These are phyloP conservation scores for Picea sitchensis DNA, from an alignment of 75 land plant species.

Conservation along the genomic window DNA sequence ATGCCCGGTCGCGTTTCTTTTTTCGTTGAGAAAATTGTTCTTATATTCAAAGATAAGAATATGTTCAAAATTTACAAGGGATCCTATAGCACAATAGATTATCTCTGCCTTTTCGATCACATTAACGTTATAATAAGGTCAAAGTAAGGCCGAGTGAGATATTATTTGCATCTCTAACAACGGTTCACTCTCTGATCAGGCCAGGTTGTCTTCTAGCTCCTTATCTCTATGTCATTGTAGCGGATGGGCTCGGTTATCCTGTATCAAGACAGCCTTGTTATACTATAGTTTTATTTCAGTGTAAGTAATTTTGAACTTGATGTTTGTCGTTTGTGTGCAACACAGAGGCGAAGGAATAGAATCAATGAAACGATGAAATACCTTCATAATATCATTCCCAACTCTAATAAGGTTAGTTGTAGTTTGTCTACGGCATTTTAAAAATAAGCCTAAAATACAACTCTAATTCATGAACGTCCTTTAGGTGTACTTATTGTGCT, in stretches of 20 bases:
- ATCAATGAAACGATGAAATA: slow-evolving; percentile 68
- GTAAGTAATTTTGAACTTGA: background rate
- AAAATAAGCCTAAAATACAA: background rate
- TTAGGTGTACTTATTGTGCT: background rate
- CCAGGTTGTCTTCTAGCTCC: background rate
- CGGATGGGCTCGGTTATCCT: background rate
- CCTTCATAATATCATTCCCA: slow-evolving; percentile 52
- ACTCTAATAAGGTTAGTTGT: slow-evolving; percentile 47
- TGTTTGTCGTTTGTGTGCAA: background rate
- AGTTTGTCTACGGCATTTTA: background rate
- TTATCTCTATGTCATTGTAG: background rate
- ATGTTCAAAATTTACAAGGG: too few species aligned
- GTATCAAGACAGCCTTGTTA: background rate
- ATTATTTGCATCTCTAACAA: too few species aligned
- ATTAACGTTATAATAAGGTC: too few species aligned
- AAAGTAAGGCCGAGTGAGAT: too few species aligned
- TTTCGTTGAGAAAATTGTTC: too few species aligned
- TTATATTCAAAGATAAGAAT: too few species aligned
- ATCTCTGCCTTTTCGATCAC: too few species aligned
- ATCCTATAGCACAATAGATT: too few species aligned
- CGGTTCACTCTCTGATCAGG: background rate
- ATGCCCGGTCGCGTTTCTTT: too few species aligned
- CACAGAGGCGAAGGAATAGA: slow-evolving; percentile 42
- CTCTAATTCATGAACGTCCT: background rate
- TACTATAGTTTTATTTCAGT: background rate